phyloP scores from a whole-genome alignment of 1,284 basidiomycete genomes.

The Polyporus tsugae region DNA sequence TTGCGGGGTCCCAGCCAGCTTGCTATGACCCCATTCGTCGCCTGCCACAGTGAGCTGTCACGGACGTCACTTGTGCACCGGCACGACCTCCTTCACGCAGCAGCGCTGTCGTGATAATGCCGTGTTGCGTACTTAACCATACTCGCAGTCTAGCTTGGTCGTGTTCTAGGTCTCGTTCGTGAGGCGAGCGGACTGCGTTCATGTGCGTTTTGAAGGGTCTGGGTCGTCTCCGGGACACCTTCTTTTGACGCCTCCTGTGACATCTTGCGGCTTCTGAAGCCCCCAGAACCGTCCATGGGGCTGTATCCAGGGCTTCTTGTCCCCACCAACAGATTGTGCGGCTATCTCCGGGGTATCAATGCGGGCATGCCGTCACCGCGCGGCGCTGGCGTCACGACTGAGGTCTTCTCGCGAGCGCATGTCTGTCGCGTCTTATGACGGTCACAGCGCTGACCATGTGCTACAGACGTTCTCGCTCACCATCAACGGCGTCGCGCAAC shows the following conservation, averaged over 20 bases:
- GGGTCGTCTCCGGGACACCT: constrained; percentile 14
- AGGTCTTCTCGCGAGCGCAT: background rate
- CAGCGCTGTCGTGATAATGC: background rate
- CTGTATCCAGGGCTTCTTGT: constrained; percentile 23
- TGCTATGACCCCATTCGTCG: background rate
- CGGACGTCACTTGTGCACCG: constrained; percentile 3
- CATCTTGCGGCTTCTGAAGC: constrained; percentile 13
- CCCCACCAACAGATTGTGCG: constrained; percentile 27
- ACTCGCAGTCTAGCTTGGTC: background rate
- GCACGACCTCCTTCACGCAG: background rate
- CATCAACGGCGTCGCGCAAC: constrained; percentile 87
- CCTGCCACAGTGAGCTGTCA: background rate
- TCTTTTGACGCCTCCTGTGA: constrained; percentile 12
- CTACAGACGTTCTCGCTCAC: constrained; percentile 90
- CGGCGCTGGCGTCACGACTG: background rate
- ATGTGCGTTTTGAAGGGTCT: background rate
- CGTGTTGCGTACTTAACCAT: background rate
- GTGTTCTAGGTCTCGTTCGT: background rate
- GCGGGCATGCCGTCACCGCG: constrained; percentile 13
- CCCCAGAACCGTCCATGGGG: constrained; percentile 17
- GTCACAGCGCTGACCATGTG: constrained; percentile 13
- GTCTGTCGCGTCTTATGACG: background rate
- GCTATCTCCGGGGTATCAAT: constrained; percentile 4
- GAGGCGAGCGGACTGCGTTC: background rate
- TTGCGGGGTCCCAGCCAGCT: background rate